These are phyloP conservation scores for Luvunga scandens DNA, from an alignment of 345 rosid genomes.

Conservation along the genomic window DNA sequence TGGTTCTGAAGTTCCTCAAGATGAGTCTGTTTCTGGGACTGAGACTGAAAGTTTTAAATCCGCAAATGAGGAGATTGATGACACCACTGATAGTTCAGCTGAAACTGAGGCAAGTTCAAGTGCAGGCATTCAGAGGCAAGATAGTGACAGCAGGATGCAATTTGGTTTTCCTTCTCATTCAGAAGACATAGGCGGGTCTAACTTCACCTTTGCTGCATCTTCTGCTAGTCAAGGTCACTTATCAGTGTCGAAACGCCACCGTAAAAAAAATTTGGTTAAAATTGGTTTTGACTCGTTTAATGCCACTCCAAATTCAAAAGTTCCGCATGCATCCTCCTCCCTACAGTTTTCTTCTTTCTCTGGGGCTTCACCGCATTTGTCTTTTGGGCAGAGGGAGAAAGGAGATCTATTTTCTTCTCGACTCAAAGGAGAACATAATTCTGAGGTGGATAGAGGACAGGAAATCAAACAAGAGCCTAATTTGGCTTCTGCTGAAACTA, in stretches of 20 bases:
- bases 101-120: conserved; percentile 67
- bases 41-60: conserved; percentile 92
- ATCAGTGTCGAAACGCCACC: conserved; percentile 39
- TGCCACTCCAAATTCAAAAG: conserved; percentile 35
- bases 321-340: conserved; percentile 41
- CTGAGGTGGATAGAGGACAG: conserved; percentile 38
- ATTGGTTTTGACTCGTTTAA: conserved; percentile 35
- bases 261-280: conserved; percentile 43
- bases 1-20: conserved; percentile 41
- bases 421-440: conserved; percentile 30
- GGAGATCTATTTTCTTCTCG: conserved; percentile 32
- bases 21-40: conserved; percentile 56
- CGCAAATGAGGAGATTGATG: conserved; percentile 82
- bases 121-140: conserved; percentile 41
- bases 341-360: conserved; percentile 42
- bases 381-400: conserved; percentile 38
- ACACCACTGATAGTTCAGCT: conserved; percentile 43
- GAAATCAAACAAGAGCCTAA: conserved; percentile 41
- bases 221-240: conserved; percentile 45
- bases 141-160: conserved; percentile 36
- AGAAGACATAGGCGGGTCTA: conserved; percentile 39
- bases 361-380: conserved; percentile 39
- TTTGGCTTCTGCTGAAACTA: conserved; percentile 33
- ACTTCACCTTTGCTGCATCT: conserved; percentile 76
- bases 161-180: conserved; percentile 33